phyloP scores from a whole-genome alignment of 75 land plant species.

The Sequoia sempervirens region DNA sequence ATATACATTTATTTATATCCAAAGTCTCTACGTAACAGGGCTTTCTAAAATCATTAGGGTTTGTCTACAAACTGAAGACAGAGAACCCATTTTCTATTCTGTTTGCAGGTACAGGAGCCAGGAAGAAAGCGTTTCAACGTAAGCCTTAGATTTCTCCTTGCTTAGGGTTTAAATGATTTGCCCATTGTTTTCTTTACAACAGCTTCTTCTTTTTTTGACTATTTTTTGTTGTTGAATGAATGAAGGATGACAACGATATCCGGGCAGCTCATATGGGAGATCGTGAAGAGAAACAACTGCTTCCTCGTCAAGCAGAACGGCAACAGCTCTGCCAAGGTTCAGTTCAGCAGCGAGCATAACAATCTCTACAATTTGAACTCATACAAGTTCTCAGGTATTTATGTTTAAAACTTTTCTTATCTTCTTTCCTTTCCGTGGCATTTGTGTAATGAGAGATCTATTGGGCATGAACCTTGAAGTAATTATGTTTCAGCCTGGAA shows the following conservation, averaged over 20 bases:
- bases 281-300: constrained; percentile 86
- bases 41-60: neutral
- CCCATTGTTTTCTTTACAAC: neutral
- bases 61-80: no score
- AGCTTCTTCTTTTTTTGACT: neutral
- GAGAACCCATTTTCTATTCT: neutral
- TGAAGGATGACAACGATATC: constrained; percentile 52
- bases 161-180: neutral
- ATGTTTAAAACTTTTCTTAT: neutral
- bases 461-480: neutral
- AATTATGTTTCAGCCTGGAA: neutral
- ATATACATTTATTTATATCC: no score
- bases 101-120: neutral
- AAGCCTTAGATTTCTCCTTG: no score
- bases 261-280: constrained; percentile 75
- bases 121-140: neutral
- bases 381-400: constrained; percentile 71
- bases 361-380: constrained; percentile 86
- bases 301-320: constrained; percentile 85
- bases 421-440: neutral
- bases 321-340: constrained; percentile 53
- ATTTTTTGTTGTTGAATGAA: neutral
- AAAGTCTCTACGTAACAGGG: no score
- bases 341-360: constrained; percentile 81
- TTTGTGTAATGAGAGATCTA: neutral